These are phyloP conservation scores for Zizania latifolia DNA, from an alignment of 176 grass and related monocot genomes.

Conservation along the genomic window DNA sequence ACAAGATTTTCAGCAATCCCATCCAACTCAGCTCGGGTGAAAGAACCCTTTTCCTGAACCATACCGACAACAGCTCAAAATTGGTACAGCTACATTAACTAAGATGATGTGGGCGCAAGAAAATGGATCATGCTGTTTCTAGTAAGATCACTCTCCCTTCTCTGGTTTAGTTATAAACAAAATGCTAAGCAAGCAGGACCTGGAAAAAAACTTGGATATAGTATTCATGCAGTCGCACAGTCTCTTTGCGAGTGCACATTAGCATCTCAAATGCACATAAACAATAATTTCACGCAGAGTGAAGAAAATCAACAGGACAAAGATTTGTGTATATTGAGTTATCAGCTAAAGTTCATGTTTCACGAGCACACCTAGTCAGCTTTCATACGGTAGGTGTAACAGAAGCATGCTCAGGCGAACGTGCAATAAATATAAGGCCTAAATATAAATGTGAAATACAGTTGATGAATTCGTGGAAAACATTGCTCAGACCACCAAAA, in stretches of 20 bases:
- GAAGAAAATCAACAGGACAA: not conserved
- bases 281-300: not conserved
- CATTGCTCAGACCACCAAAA: not conserved
- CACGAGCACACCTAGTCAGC: not conserved
- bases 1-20: slow-evolving; percentile 55
- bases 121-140: not conserved
- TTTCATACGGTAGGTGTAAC: not conserved
- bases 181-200: not conserved
- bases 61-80: slow-evolving; percentile 25
- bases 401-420: not conserved
- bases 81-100: not conserved
- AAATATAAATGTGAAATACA: not conserved
- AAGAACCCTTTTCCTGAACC: slow-evolving; percentile 65
- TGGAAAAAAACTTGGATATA: not conserved
- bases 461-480: not conserved
- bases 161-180: not conserved
- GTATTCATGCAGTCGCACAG: not conserved
- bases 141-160: not conserved
- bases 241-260: not conserved
- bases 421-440: not conserved
- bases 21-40: slow-evolving; percentile 62
- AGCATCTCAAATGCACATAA: not conserved
- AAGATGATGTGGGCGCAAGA: not conserved
- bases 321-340: not conserved
- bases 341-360: slow-evolving; percentile 4